Percentiles rank a stretch among this genome's conserved stretches.
Evolutionary conservation across 495 filamentous ascomycete species (phyloP).

Genomic region (Aspergillus sclerotiicarbonarius): DNA sequence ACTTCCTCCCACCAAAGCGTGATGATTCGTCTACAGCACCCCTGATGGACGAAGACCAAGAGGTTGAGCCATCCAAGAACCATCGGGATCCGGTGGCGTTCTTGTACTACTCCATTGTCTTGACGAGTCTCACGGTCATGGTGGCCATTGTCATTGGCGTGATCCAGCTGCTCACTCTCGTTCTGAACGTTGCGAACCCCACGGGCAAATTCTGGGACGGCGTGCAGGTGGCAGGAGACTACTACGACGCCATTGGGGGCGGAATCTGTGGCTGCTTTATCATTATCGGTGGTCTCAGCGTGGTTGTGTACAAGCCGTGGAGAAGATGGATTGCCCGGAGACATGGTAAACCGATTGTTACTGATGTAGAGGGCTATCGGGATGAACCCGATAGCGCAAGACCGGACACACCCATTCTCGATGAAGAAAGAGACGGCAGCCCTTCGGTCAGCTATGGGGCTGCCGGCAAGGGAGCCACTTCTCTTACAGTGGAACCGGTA

Average conservation of each 20-base stretch:
- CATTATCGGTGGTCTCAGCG: constrained; percentile 67
- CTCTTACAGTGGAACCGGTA: not conserved
- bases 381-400: constrained; percentile 14
- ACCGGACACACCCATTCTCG: constrained; percentile 11
- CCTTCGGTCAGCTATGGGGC: constrained; percentile 10
- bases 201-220: constrained; percentile 84
- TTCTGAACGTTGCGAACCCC: constrained; percentile 70
- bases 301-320: constrained; percentile 77
- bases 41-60: constrained; percentile 18
- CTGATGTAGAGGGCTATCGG: constrained; percentile 23
- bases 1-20: constrained; percentile 42
- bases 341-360: constrained; percentile 30
- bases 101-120: constrained; percentile 89
- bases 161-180: constrained; percentile 77
- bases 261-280: constrained; percentile 81
- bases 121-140: constrained; percentile 82
- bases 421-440: not conserved
- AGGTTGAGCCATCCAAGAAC: constrained; percentile 32
- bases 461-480: constrained; percentile 11
- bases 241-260: constrained; percentile 85
- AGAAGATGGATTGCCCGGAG: constrained; percentile 55
- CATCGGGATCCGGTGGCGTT: constrained; percentile 77
- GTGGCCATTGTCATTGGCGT: constrained; percentile 83
- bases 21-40: constrained; percentile 17
- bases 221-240: constrained; percentile 68